phyloP scores from a whole-genome alignment of 2,329 filamentous ascomycete species.

The Exutisphaerella laricina region DNA sequence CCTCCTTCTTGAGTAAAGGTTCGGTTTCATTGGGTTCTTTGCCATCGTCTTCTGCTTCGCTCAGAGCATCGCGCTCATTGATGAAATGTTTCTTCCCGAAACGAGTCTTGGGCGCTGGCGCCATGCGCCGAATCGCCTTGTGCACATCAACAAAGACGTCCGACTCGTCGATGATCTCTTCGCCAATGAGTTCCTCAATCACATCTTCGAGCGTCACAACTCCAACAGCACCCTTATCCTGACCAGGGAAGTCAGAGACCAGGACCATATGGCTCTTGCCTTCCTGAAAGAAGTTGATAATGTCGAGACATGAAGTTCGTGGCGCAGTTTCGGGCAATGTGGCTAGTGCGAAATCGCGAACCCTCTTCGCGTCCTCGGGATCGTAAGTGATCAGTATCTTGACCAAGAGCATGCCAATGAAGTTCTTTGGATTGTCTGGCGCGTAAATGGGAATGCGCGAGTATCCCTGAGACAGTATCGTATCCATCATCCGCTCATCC shows the following conservation, averaged over 20 bases:
- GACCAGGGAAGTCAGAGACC: conserved; percentile 85
- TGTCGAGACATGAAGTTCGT: conserved; percentile 94
- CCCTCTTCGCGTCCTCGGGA: conserved; percentile 80
- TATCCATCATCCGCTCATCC: conserved; percentile 91
- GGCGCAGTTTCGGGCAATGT: conserved; percentile 92
- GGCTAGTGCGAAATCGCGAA: conserved; percentile 85
- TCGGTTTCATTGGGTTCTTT: conserved; percentile 26
- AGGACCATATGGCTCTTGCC: conserved; percentile 99
- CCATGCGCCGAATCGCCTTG: conserved; percentile 87
- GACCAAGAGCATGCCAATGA: conserved; percentile 94
- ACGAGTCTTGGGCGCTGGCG: conserved; percentile 69
- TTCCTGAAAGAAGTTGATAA: conserved; percentile 99
- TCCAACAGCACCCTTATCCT: conserved; percentile 81
- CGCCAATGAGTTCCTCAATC: conserved; percentile 96
- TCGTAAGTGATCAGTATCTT: conserved; percentile 99
- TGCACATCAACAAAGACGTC: conserved; percentile 95
- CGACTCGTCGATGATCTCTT: conserved; percentile 99
- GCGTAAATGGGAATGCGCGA: conserved; percentile 93
- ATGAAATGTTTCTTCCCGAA: conserved; percentile 24
- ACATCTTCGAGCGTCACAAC: conserved; percentile 97
- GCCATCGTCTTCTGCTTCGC: conserved; percentile 21
- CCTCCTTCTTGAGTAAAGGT: conserved; percentile 27
- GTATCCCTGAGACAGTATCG: conserved; percentile 87
- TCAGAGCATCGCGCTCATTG: conserved; percentile 9
- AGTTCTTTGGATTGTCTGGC: conserved; percentile 75